Percentiles rank a stretch among this genome's conserved stretches.
Evolutionary conservation across 768 basidiomycete genomes (phyloP).

Genomic region (Tricholoma matsutake): DNA sequence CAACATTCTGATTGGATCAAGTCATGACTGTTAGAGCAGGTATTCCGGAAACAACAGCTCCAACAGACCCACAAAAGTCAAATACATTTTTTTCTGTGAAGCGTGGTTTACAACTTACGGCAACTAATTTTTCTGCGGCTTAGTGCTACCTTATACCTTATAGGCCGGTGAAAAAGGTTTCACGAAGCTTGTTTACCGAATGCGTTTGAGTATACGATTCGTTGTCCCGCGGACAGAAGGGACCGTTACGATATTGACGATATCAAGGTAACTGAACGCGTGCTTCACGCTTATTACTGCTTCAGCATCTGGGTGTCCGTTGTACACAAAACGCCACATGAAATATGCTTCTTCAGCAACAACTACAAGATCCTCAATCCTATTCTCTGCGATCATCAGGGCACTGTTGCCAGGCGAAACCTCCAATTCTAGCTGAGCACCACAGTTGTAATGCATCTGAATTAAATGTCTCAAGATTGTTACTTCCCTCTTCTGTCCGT

Average conservation of each 20-base stretch:
- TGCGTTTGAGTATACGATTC: background rate
- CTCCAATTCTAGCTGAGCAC: background rate
- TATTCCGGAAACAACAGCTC: background rate
- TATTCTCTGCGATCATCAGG: background rate
- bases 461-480: background rate
- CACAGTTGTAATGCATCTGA: background rate
- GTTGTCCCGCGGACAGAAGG: background rate
- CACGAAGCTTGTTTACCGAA: background rate
- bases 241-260: background rate
- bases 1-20: background rate
- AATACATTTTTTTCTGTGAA: background rate
- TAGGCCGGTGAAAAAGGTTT: background rate
- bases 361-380: background rate
- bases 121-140: background rate
- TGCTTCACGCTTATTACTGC: background rate
- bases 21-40: background rate
- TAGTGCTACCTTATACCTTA: background rate
- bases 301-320: background rate
- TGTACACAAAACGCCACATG: background rate
- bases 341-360: background rate
- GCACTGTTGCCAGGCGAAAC: background rate
- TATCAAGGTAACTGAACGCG: background rate
- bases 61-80: background rate
- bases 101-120: background rate
- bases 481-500: background rate